These are phyloP conservation scores for Stropharia rugosoannulata DNA, from an alignment of 768 basidiomycete genomes.

Conservation along the genomic window DNA sequence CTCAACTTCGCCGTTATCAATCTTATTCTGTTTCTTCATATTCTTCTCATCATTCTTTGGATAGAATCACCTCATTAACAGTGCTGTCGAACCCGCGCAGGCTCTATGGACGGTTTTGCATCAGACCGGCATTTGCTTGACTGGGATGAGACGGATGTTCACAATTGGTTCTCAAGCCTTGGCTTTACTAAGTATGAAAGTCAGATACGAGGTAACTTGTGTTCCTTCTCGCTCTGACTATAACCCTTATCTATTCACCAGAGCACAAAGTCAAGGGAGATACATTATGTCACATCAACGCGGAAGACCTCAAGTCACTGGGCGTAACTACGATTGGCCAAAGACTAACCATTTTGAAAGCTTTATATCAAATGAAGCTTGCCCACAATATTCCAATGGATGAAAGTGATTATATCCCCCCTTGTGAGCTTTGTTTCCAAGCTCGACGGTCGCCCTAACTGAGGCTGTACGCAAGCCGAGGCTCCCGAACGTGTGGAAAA, in stretches of 20 bases:
- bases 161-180: constrained; percentile 70
- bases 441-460: constrained; percentile 4
- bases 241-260: constrained; percentile 2
- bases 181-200: constrained; percentile 86
- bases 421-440: constrained; percentile 54
- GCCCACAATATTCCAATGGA: constrained; percentile 82
- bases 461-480: constrained; percentile 25
- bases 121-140: constrained; percentile 46
- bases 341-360: constrained; percentile 87
- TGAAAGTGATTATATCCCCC: constrained; percentile 82
- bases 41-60: too few species aligned
- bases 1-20: neutral
- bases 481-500: constrained; percentile 31
- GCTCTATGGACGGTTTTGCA: constrained; percentile 34
- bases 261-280: constrained; percentile 95
- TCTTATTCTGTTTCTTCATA: too few species aligned
- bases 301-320: constrained; percentile 81
- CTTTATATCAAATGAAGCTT: constrained; percentile 87
- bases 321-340: constrained; percentile 93
- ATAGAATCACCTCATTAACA: neutral
- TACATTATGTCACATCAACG: constrained; percentile 78
- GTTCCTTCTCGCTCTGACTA: constrained; percentile 10
- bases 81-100: neutral
- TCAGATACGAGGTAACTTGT: constrained; percentile 69
- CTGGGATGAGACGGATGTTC: constrained; percentile 80